These are phyloP conservation scores for Amanita jacksonii DNA, from an alignment of 768 basidiomycete genomes.

Conservation along the genomic window DNA sequence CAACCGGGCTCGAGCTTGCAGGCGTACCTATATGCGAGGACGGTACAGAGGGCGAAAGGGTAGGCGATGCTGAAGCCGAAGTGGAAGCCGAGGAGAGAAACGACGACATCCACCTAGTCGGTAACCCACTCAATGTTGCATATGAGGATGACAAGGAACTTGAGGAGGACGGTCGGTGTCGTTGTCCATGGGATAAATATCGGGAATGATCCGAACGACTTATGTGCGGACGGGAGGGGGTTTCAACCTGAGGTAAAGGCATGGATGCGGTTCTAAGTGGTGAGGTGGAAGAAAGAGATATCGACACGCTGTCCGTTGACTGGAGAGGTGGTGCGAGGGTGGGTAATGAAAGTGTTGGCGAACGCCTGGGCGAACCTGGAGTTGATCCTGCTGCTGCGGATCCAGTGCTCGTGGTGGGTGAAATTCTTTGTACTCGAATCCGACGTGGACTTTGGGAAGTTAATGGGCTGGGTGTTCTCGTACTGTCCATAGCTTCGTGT, in stretches of 20 bases:
- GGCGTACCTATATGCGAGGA: too few relatives aligned
- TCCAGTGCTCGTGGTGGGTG: constrained; percentile 7
- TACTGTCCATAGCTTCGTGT: too few relatives aligned
- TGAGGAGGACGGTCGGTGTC: constrained; percentile 5
- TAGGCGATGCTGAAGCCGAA: not conserved
- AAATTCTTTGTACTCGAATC: constrained; percentile 15
- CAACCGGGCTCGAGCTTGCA: too few relatives aligned
- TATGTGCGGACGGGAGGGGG: too few relatives aligned
- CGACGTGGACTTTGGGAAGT: too few relatives aligned
- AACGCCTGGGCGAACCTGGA: constrained; percentile 20
- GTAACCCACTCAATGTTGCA: constrained; percentile 34
- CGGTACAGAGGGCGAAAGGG: constrained; percentile 18
- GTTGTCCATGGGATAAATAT: not conserved
- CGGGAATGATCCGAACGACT: too few relatives aligned
- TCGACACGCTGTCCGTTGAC: constrained; percentile 17
- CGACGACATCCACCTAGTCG: constrained; percentile 40
- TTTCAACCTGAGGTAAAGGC: too few relatives aligned
- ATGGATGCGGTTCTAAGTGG: too few relatives aligned
- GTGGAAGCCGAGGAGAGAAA: not conserved
- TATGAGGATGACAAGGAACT: constrained; percentile 21
- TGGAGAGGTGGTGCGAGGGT: constrained; percentile 30
- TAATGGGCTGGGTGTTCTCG: too few relatives aligned
- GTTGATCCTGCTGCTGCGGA: constrained; percentile 19
- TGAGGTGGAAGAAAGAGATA: too few relatives aligned
- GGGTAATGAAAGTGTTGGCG: constrained; percentile 21